Conservation (phyloP, 2,329 filamentous ascomycete genomes). For the Emmonsia crescens region DNA sequence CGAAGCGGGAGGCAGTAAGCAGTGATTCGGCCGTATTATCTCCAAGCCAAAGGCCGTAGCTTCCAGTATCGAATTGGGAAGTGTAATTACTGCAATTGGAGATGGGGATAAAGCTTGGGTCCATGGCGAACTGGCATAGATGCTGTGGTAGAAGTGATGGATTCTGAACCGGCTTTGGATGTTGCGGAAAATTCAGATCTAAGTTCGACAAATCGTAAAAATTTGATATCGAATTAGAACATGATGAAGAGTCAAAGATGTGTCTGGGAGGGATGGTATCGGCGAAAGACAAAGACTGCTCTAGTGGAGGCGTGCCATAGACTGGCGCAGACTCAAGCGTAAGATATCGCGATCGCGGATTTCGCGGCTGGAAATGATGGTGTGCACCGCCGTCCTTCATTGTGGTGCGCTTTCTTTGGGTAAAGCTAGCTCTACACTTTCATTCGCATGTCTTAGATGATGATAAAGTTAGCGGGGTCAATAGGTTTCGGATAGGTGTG, state of each 20-base stretch:
- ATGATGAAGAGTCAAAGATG: background rate
- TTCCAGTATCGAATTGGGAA: background rate
- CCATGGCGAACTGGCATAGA: background rate
- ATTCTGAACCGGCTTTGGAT: background rate
- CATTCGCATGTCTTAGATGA: constrained; percentile 10
- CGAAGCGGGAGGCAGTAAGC: background rate
- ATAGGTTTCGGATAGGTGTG: constrained; percentile 5
- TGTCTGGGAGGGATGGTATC: background rate
- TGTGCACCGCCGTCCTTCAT: constrained; percentile 3
- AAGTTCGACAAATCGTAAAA: background rate
- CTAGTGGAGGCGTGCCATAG: constrained; percentile 2
- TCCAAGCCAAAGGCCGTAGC: background rate
- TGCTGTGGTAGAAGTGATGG: background rate
- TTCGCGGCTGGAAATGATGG: background rate
- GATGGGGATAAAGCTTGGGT: background rate
- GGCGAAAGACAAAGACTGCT: background rate
- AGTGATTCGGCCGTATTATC: background rate
- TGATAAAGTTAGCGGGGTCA: constrained; percentile 10
- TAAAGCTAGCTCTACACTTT: constrained; percentile 1
- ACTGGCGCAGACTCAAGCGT: background rate
- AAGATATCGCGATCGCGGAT: background rate
- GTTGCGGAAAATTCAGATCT: background rate
- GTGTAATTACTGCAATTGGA: background rate
- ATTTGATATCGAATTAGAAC: background rate
- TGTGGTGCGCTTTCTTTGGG: constrained; percentile 4